These are phyloP conservation scores for Saccharomyces hybrid DNA, from an alignment of 1,139 yeast species.

Conservation along the genomic window DNA sequence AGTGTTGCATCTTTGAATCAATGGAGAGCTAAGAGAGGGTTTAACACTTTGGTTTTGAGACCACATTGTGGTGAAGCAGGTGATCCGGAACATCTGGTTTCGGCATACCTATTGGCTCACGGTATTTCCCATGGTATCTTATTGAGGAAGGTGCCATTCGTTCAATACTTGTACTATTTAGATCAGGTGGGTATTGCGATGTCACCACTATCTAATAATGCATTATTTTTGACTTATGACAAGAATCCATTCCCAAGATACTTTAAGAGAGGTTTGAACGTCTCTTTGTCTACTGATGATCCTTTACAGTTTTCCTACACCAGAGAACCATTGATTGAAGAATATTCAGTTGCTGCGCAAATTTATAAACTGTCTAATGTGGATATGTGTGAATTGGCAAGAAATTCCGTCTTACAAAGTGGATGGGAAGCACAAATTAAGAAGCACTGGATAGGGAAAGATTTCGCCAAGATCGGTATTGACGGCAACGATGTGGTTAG, in stretches of 20 bases:
- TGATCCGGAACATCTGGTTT: slow-evolving; percentile 91
- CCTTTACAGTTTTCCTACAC: slow-evolving; percentile 93
- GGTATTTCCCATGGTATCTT: slow-evolving; percentile 93
- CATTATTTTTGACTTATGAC: slow-evolving; percentile 88
- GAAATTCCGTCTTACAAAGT: slow-evolving; percentile 78
- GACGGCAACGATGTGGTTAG: slow-evolving; percentile 84
- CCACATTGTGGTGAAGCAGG: slow-evolving; percentile 99
- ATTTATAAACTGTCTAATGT: slow-evolving; percentile 88
- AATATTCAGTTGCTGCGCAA: slow-evolving; percentile 95
- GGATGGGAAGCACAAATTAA: slow-evolving; percentile 86
- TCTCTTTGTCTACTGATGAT: slow-evolving; percentile 87
- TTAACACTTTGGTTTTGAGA: slow-evolving; percentile 82
- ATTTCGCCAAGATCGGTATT: slow-evolving; percentile 54
- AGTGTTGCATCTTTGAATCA: slow-evolving; percentile 79
- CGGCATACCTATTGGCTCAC: slow-evolving; percentile 83
- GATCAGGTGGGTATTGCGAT: slow-evolving; percentile 97
- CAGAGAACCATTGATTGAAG: slow-evolving; percentile 95
- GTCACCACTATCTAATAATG: slow-evolving; percentile 96
- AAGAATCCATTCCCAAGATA: slow-evolving; percentile 86
- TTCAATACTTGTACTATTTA: slow-evolving; percentile 84
- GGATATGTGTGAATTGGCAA: slow-evolving; percentile 89
- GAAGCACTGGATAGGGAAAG: slow-evolving; percentile 84
- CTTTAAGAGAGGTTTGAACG: slow-evolving; percentile 88
- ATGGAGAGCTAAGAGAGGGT: slow-evolving; percentile 65
- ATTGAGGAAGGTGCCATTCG: slow-evolving; percentile 84